Percentiles rank a stretch among this genome's conserved stretches.
phyloP scores from a whole-genome alignment of 1,284 basidiomycete species.

The Cutaneotrichosporon daszewskae region DNA sequence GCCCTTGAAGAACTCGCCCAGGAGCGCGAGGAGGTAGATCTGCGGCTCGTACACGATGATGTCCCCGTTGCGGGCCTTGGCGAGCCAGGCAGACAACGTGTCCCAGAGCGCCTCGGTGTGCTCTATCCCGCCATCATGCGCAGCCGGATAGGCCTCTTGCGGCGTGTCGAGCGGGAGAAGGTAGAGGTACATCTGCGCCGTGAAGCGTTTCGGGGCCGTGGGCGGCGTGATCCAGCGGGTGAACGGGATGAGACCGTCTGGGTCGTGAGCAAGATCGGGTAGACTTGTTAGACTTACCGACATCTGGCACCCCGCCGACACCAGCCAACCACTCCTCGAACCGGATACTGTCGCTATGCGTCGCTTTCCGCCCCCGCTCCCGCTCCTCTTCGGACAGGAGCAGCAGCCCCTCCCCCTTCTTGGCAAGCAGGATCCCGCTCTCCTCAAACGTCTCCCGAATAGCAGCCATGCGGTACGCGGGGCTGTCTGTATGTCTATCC shows the following conservation, averaged over 20 bases:
- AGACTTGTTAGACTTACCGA: constrained; percentile 3
- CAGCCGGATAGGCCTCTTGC: neutral
- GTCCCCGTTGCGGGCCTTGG: constrained; percentile 2
- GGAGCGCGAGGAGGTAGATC: constrained; percentile 10
- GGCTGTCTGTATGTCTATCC: constrained; percentile 9
- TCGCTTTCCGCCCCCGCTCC: constrained; percentile 1
- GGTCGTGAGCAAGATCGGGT: neutral
- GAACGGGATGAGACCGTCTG: constrained; percentile 15
- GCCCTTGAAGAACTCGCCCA: constrained; percentile 9
- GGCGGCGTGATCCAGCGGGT: constrained; percentile 18
- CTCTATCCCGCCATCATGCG: constrained; percentile 16
- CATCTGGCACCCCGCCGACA: constrained; percentile 9
- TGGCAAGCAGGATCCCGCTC: constrained; percentile 15
- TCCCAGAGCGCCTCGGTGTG: constrained; percentile 12
- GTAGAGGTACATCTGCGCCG: constrained; percentile 19
- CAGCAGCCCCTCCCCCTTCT: constrained; percentile 1
- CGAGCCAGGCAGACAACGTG: constrained; percentile 1
- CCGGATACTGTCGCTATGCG: constrained; percentile 10
- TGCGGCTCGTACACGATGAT: constrained; percentile 18
- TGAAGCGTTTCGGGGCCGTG: constrained; percentile 10
- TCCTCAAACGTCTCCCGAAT: constrained; percentile 20
- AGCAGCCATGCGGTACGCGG: constrained; percentile 10
- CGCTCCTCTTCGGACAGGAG: neutral
- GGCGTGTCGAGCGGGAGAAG: constrained; percentile 7
- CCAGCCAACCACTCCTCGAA: constrained; percentile 13